Base-by-base conservation (phyloP, 169 alveolate genomes). In the Cryptosporidium muris region DNA sequence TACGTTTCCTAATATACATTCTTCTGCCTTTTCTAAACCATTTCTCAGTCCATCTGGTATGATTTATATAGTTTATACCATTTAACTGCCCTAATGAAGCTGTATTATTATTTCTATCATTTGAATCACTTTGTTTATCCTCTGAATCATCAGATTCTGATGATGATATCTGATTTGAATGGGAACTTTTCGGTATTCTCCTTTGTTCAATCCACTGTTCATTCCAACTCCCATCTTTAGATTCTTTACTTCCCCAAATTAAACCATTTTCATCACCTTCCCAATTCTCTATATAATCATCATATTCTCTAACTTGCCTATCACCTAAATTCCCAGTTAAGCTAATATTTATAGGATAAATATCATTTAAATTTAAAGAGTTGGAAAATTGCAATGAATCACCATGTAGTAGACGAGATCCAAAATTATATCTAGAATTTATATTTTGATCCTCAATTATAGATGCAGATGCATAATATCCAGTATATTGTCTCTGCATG, bases 191-290 rank as follows among this genome's bases (percentile, higher is more conserved):
- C n/a, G 85, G 85, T 36, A 74, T 74, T 40, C 60, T 74, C 11
- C 85, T 56, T 52, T 74, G 85, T 58, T 74, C 85, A 8, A 74
- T 74, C 85, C 85, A 74, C 60, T 74, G 63, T 48, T 74, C 85
- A 38, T 60, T 62, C 85, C 85, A 74, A 45, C 85, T 74, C 45
- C 60, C 60, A 42, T 74, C 85, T 58, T 43, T 74, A 9, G 85
- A 66, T 60, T 74, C 74, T 40, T 74, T 74, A 47, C 49, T 74
- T 14, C 85, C 85, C 85, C 85, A 74, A 37, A 74, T 42, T 8
- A 74, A 60, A 6, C 85, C 85, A 34, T 74, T 16, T 8, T 74
- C 85, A 45, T 74, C 43, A 14, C 85, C 85, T 34, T 74, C 74
- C 85, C 85, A 74, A 54, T 58, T 74, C 43, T 74, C 85, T 25